These are phyloP conservation scores for Leccinum ochraceum DNA, from an alignment of 768 basidiomycete genomes.

Conservation along the genomic window DNA sequence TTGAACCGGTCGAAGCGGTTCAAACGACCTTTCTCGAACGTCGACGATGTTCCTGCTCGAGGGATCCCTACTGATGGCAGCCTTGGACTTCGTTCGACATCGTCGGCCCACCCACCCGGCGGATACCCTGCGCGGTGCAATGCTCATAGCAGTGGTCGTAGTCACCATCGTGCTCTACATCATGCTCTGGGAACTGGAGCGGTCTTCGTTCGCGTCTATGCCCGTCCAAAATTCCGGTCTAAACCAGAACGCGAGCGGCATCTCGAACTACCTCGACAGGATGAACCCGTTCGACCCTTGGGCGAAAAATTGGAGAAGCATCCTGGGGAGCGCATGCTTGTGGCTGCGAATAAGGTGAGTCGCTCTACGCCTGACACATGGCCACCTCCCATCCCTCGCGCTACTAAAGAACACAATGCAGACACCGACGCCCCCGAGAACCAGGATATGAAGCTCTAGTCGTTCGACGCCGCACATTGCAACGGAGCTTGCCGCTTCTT, in stretches of 20 bases:
- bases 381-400: slow-evolving; percentile 35
- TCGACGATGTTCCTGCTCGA: not conserved
- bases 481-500: slow-evolving; percentile 43
- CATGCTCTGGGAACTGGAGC: slow-evolving; percentile 21
- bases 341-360: not conserved
- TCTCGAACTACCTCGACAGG: not conserved
- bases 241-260: not conserved
- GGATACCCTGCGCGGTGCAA: slow-evolving; percentile 12
- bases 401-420: slow-evolving; percentile 31
- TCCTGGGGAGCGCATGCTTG: not conserved
- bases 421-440: not conserved
- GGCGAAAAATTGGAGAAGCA: not conserved
- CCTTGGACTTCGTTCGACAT: not conserved
- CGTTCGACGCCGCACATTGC: slow-evolving; percentile 28
- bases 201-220: slow-evolving; percentile 7
- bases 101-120: slow-evolving; percentile 1
- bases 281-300: not conserved
- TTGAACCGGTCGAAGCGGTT: no score
- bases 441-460: not conserved
- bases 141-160: slow-evolving; percentile 20
- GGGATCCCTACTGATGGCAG: no score
- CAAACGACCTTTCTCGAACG: no score
- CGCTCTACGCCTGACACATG: slow-evolving; percentile 15
- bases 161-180: slow-evolving; percentile 27
- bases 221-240: not conserved